Base-by-base conservation (phyloP, 2,329 filamentous ascomycete genomes). In the Colletotrichum graminicola region DNA sequence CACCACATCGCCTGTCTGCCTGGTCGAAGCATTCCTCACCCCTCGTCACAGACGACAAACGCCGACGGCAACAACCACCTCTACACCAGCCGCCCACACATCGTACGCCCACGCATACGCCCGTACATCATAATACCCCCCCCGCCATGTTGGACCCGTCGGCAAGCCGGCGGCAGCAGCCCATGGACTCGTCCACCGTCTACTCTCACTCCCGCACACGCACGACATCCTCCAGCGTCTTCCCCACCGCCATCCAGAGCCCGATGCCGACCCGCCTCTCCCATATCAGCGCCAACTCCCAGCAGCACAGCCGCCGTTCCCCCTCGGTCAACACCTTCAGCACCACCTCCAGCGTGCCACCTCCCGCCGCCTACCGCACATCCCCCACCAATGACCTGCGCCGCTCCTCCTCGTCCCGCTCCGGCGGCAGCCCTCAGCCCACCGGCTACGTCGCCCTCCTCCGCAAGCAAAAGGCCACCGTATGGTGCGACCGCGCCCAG, bases 401-500 rank as follows among this genome's bases (percentile, higher is more conserved):
- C 72, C 90, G 94, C 75, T 97, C 94, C 36, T 93, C 91, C 39
- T 97, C 94, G 4, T 93, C 92, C 62, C 91, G 94, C 76, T 97
- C 94, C 29, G 89, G 87, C 73, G 84, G 84, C 57, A 76, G 75
- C 26, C 74, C 77, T 5, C 88, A 89, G 73, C 83, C 92, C 1
- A 87, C 87, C n/a, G 91, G 94, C 74, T 99, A 99, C 81, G 96
- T 99, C 62, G 95, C 96, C 45, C 87, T 98, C n/a, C 92, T 99
- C 83, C 91, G 96, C 73, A 95, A 95, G 80, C 96, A 99, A 82
- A 98, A 98, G 81, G 96, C 94, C 41, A 99, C 96, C 0, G 96
- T 99, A 5, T 99, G 96, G 96, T 98, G 95, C 84, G 96, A 98
- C 79, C 92, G 95, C 65, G 89, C 95, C 12, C 96, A 99, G 80